Conservation (phyloP, 1,139 yeast species). For the Geotrichum europaeum region DNA sequence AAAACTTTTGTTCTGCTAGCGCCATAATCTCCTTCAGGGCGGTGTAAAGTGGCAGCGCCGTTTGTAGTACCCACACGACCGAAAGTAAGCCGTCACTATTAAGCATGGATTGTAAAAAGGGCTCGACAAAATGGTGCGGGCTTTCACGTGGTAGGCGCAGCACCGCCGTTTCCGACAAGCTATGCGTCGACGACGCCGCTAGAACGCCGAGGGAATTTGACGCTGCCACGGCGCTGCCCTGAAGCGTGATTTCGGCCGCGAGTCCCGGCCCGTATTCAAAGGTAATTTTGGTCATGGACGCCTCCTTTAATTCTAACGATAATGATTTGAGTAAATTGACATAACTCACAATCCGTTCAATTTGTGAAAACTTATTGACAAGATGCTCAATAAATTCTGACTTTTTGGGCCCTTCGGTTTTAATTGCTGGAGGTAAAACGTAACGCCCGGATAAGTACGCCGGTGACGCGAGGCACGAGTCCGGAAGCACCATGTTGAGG, state of each 20-base stretch:
- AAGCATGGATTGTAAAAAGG: constrained; percentile 26
- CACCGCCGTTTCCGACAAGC: constrained; percentile 12
- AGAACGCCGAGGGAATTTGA: not conserved
- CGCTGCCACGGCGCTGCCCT: not conserved
- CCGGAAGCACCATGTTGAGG: constrained; percentile 17
- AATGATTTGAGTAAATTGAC: constrained; percentile 27
- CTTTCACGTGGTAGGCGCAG: constrained; percentile 22
- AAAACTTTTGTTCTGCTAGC: not conserved
- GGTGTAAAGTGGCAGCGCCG: constrained; percentile 27
- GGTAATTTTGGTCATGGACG: constrained; percentile 28
- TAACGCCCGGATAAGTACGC: constrained; percentile 4
- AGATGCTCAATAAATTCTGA: constrained; percentile 22
- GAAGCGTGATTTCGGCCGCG: constrained; percentile 21
- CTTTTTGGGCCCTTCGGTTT: not conserved
- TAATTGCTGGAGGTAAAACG: not conserved
- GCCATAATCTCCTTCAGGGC: constrained; percentile 21
- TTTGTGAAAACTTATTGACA: constrained; percentile 23
- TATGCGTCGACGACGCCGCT: not conserved
- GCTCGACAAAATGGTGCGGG: constrained; percentile 26
- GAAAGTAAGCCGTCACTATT: constrained; percentile 26
- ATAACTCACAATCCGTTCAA: constrained; percentile 31
- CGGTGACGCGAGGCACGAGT: constrained; percentile 12
- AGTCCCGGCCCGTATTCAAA: constrained; percentile 27
- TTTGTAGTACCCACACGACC: constrained; percentile 28
- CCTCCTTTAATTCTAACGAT: constrained; percentile 25